Percentiles rank a stretch among this genome's conserved stretches.
phyloP scores from a whole-genome alignment of 176 grass and related monocot genomes.

The Ensete glaucum region DNA sequence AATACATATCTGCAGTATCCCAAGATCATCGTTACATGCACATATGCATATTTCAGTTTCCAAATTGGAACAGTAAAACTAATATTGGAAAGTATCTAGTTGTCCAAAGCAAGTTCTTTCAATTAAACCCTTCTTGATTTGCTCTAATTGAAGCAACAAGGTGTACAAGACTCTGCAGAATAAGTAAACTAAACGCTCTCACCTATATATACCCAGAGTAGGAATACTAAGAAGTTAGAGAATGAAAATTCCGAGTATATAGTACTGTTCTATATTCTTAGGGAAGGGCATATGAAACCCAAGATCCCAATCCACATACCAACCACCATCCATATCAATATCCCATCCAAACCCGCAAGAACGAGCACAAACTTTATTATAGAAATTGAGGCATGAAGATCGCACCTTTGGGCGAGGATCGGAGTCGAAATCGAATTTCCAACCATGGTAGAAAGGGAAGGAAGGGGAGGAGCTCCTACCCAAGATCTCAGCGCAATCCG shows the following conservation, averaged over 20 bases:
- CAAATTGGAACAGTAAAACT: not conserved
- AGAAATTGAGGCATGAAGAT: not conserved
- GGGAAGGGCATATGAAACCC: not conserved
- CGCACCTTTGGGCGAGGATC: slow-evolving; percentile 56
- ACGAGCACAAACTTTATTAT: slow-evolving; percentile 9
- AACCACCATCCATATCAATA: slow-evolving; percentile 1
- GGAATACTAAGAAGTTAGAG: not conserved
- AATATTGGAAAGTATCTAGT: not conserved
- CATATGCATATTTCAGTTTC: not conserved
- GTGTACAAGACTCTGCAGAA: not conserved
- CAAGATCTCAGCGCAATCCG: slow-evolving; percentile 90
- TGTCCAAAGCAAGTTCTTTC: not conserved
- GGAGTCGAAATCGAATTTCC: slow-evolving; percentile 63
- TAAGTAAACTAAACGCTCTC: not conserved
- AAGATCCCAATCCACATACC: not conserved
- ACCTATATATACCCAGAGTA: not conserved
- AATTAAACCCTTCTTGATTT: not conserved
- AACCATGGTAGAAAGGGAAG: slow-evolving; percentile 75
- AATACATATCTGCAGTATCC: slow-evolving; percentile 68
- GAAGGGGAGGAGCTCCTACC: slow-evolving; percentile 56
- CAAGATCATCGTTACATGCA: not conserved
- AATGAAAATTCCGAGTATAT: not conserved
- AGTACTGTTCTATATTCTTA: not conserved
- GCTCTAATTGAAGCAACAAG: not conserved
- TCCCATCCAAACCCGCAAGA: slow-evolving; percentile 5